phyloP scores from a whole-genome alignment of 192 early-diverging fungal genomes.

The Podila minutissima region DNA sequence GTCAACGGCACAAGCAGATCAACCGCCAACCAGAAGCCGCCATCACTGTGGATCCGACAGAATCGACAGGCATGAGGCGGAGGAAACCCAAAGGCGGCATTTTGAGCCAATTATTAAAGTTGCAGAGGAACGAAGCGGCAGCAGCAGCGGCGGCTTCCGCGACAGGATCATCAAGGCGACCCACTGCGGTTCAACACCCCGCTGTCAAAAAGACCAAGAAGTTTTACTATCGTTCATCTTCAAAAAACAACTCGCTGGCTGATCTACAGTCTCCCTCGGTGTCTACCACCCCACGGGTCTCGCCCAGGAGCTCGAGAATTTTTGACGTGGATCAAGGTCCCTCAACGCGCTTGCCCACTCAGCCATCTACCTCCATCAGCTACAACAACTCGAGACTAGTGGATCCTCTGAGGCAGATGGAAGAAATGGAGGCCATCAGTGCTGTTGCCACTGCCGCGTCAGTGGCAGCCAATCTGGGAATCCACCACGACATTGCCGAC shows the following conservation, averaged over 20 bases:
- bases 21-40: neutral
- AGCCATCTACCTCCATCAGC: conserved; percentile 28
- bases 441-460: conserved; percentile 25
- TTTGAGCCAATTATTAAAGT: conserved; percentile 30
- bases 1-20: conserved; percentile 10
- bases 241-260: conserved; percentile 35
- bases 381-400: conserved; percentile 4
- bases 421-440: conserved; percentile 46
- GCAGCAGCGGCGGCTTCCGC: conserved; percentile 16
- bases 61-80: conserved; percentile 16
- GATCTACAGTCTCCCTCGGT: conserved; percentile 28
- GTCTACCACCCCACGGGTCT: conserved; percentile 29
- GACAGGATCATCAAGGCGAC: neutral
- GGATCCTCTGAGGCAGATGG: conserved; percentile 12
- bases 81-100: conserved; percentile 44
- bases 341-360: conserved; percentile 26
- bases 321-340: conserved; percentile 22
- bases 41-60: neutral
- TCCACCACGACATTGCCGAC: conserved; percentile 64
- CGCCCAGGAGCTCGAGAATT: conserved; percentile 32
- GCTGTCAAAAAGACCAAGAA: conserved; percentile 39
- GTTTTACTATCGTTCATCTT: conserved; percentile 35
- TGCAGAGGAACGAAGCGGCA: conserved; percentile 36
- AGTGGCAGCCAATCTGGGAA: conserved; percentile 22
- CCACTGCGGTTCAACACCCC: conserved; percentile 8